phyloP scores from a whole-genome alignment of 1,139 yeast species.

The Yamadazyma epiphylla region DNA sequence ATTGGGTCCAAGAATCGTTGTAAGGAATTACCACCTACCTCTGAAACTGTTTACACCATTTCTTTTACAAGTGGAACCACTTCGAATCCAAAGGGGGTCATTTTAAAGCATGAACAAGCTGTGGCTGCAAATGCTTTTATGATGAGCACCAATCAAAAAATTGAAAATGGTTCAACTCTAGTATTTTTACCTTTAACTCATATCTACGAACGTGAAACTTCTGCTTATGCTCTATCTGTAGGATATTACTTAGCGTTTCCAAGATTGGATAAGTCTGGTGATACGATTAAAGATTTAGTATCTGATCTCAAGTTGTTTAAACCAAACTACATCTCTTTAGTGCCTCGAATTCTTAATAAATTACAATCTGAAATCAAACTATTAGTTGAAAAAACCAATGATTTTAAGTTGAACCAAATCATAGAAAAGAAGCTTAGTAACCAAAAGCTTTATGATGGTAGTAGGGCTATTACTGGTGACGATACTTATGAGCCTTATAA shows the following conservation, averaged over 20 bases:
- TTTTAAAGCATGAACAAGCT: slow-evolving; percentile 48
- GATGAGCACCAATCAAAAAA: slow-evolving; percentile 12
- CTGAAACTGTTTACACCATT: slow-evolving; percentile 56
- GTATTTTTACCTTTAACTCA: slow-evolving; percentile 35
- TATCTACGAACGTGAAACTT: slow-evolving; percentile 31
- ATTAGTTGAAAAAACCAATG: slow-evolving; percentile 19
- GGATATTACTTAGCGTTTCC: slow-evolving; percentile 44
- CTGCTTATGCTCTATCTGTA: slow-evolving; percentile 25
- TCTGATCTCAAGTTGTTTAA: slow-evolving; percentile 27
- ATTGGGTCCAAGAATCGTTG: slow-evolving; percentile 47
- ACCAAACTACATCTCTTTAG: slow-evolving; percentile 32
- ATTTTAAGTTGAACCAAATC: slow-evolving; percentile 13
- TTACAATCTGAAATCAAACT: slow-evolving; percentile 38
- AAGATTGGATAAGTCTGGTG: slow-evolving; percentile 18
- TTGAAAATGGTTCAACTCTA: slow-evolving; percentile 15
- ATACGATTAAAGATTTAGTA: slow-evolving; percentile 15
- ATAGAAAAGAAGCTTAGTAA: slow-evolving; percentile 22
- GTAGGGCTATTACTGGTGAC: slow-evolving; percentile 18
- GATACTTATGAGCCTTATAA: slow-evolving; percentile 24
- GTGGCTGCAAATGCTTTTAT: slow-evolving; percentile 40
- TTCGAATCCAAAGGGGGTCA: slow-evolving; percentile 60
- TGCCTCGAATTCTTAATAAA: slow-evolving; percentile 30
- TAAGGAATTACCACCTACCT: slow-evolving; percentile 44
- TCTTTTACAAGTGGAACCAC: slow-evolving; percentile 77
- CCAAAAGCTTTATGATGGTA: slow-evolving; percentile 23